Evolutionary conservation across 2,329 filamentous ascomycete genomes (phyloP), one percentile per base, ranked within the genome.

Genomic region (Nannizziopsis barbatae): DNA sequence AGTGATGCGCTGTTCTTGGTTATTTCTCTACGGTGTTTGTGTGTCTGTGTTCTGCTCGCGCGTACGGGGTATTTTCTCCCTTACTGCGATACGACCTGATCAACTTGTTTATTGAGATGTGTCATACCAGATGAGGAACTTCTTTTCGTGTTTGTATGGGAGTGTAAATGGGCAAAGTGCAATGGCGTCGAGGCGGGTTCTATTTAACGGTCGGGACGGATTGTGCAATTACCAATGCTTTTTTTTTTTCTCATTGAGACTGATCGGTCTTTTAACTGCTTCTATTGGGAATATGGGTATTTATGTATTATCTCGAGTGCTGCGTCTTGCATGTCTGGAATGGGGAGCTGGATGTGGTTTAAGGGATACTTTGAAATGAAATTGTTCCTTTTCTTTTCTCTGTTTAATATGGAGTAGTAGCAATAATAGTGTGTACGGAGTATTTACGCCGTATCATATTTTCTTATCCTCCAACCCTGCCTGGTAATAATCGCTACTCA

Each of bases 11-110:
- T 20, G 9, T 41, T 47, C n/a, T 50, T 46, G n/a, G n/a, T 50
- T 27, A 32, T 18, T 39, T 46, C 12, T n/a, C 36, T 51, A 48
- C 47, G 52, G 47, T 51, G 45, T 43, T 52, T 43, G 42, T 45
- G 42, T 37, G 31, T 37, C 8, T 35, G 14, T 22, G 17, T 31
- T 46, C 42, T 33, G 27, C 33, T 27, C 22, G 22, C 22, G 22
- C 22, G 22, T 27, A 27, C 22, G 22, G 22, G 22, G 7, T 27
- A 27, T 50, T 49, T 42, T 11, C 33, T 53, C 17, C 43, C 48
- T 52, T 50, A 58, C 41, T 14, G 22, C 30, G 30, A 42, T 31
- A 47, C 27, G 30, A 41, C 27, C 10, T 15, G 22, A 47, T 37
- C 27, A 17, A 11, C 27, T 35, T 14, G n/a, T 27, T 46, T 15